Percentiles rank a stretch among this genome's conserved stretches.
These are phyloP conservation scores for Symbiotaphrina buchneri DNA, from an alignment of 495 filamentous ascomycete genomes.

Conservation along the genomic window DNA sequence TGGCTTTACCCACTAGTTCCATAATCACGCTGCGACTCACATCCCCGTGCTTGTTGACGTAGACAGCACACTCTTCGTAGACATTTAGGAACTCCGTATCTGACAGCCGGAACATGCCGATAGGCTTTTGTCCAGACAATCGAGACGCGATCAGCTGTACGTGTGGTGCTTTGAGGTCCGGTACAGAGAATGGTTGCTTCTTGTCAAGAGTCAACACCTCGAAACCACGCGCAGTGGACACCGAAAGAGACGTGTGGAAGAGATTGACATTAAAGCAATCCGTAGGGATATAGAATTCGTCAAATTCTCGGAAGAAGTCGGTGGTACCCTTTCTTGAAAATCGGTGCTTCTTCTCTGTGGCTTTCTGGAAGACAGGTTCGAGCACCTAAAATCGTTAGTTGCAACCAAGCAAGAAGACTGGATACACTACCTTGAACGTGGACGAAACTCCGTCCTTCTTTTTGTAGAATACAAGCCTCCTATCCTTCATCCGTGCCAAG, in stretches of 20 bases:
- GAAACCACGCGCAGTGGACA: slow-evolving; percentile 79
- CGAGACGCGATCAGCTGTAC: slow-evolving; percentile 61
- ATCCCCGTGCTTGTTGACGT: slow-evolving; percentile 95
- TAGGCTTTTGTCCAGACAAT: slow-evolving; percentile 55
- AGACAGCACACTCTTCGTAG: slow-evolving; percentile 88
- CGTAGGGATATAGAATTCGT: slow-evolving; percentile 96
- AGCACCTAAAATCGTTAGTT: slow-evolving; percentile 29
- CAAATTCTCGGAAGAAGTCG: slow-evolving; percentile 93
- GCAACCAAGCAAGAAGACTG: not conserved
- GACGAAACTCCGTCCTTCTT: slow-evolving; percentile 78
- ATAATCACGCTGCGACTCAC: slow-evolving; percentile 82
- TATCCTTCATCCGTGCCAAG: slow-evolving; percentile 88
- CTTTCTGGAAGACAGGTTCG: slow-evolving; percentile 83
- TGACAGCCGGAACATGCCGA: slow-evolving; percentile 91
- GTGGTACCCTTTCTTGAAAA: slow-evolving; percentile 55
- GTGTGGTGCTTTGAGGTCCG: slow-evolving; percentile 54
- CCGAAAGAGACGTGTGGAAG: slow-evolving; percentile 79
- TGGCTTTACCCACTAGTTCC: slow-evolving; percentile 86
- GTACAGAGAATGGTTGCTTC: slow-evolving; percentile 78
- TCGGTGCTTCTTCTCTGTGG: slow-evolving; percentile 49
- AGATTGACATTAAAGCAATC: slow-evolving; percentile 91
- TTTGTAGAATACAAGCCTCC: slow-evolving; percentile 87
- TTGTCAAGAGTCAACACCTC: slow-evolving; percentile 93
- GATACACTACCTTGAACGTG: slow-evolving; percentile 50
- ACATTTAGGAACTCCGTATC: slow-evolving; percentile 84